A percentile compares a stretch with the other conserved stretches of the same genome.
Conservation (phyloP, 225 moss, liverwort and hornwort genomes). For the Sphagnum tenellum region DNA sequence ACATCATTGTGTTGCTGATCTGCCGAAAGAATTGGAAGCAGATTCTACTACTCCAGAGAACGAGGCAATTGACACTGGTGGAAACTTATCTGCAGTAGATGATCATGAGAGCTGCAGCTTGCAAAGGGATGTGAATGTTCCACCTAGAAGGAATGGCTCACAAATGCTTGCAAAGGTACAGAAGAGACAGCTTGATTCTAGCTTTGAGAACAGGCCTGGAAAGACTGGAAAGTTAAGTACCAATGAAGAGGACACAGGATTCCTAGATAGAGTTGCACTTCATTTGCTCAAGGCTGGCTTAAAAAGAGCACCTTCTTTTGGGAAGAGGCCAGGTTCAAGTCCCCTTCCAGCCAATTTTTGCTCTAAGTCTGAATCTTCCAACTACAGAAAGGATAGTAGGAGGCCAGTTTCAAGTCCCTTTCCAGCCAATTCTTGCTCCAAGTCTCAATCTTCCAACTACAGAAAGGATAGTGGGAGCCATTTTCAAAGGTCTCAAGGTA, state of each 20-base stretch:
- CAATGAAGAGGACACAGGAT: conserved; percentile 10
- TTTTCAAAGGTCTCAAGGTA: conserved; percentile 12
- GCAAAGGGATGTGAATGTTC: not conserved
- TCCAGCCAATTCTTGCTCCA: conserved; percentile 9
- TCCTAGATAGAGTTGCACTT: conserved; percentile 19
- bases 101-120: not conserved
- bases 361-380: conserved; percentile 14
- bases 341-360: conserved; percentile 8
- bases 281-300: conserved; percentile 33
- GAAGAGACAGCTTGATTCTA: conserved; percentile 12
- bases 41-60: conserved; percentile 3
- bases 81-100: conserved; percentile 5
- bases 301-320: conserved; percentile 17
- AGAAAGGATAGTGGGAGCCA: conserved; percentile 32
- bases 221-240: conserved; percentile 16
- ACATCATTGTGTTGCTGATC: conserved; percentile 6
- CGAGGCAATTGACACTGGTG: conserved; percentile 22
- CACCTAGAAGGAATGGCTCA: not conserved
- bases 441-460: conserved; percentile 9
- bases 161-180: conserved; percentile 8
- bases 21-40: conserved; percentile 1
- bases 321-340: conserved; percentile 11
- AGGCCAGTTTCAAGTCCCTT: not conserved
- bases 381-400: too few species aligned
- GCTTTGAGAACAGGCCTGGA: conserved; percentile 12